A percentile compares a stretch with the other conserved stretches of the same genome.
Conservation (phyloP, 768 basidiomycete genomes). For the Suillus occidentalis region DNA sequence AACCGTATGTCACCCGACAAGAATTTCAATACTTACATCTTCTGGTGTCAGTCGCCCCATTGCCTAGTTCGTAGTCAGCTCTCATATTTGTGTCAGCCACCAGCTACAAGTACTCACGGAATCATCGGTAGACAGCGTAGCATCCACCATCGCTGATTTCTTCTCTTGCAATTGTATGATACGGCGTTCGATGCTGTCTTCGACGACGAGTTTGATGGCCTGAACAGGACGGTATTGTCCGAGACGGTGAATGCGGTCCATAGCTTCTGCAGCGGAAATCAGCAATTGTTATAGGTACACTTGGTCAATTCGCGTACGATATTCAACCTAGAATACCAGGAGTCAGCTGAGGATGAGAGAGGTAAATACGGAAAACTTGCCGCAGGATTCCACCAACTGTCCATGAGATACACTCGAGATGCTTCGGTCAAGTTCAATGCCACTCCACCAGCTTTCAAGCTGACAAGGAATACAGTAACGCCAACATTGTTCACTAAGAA, state of each 20-base stretch:
- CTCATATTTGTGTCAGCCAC: conserved; percentile 7
- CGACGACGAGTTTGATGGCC: conserved; percentile 91
- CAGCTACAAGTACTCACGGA: conserved; percentile 46
- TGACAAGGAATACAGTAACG: conserved; percentile 97
- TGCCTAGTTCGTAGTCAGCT: conserved; percentile 46
- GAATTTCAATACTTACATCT: conserved; percentile 47
- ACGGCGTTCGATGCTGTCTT: conserved; percentile 94
- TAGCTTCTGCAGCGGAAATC: conserved; percentile 63
- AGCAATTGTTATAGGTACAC: background rate
- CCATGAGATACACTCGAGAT: conserved; percentile 94
- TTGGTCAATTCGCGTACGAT: conserved; percentile 50
- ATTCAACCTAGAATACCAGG: conserved; percentile 56
- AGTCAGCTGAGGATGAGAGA: conserved; percentile 4
- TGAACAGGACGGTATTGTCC: conserved; percentile 94
- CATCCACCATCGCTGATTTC: conserved; percentile 93
- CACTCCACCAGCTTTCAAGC: conserved; percentile 93
- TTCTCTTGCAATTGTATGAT: conserved; percentile 96
- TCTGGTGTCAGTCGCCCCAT: conserved; percentile 93
- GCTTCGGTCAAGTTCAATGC: conserved; percentile 90
- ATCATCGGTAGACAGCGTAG: conserved; percentile 80
- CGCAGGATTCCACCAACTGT: conserved; percentile 99
- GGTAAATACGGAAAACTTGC: conserved; percentile 37
- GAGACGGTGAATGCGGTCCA: conserved; percentile 95
- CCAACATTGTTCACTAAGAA: conserved; percentile 82
- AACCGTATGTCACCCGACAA: conserved; percentile 8